Percentiles rank a stretch among this genome's conserved stretches.
These are phyloP conservation scores for Bryopsis sp. DNA, from an alignment of 139 green algal genomes.

Conservation along the genomic window DNA sequence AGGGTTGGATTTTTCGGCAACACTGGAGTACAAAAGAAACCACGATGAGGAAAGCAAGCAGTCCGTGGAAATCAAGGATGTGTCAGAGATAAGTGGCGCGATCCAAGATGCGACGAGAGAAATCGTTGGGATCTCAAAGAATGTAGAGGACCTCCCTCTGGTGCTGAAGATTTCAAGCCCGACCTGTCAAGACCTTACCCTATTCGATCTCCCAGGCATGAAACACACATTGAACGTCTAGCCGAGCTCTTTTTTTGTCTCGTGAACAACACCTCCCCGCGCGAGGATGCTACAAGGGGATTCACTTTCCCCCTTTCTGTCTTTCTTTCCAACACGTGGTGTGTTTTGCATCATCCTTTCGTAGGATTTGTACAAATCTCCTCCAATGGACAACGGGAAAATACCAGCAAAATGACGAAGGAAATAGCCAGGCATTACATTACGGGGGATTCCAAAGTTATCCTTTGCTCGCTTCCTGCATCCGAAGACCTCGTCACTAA, in stretches of 20 bases:
- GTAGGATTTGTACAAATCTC: too few relatives aligned
- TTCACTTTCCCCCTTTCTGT: too few relatives aligned
- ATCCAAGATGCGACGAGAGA: not conserved
- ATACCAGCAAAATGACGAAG: too few relatives aligned
- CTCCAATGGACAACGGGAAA: too few relatives aligned
- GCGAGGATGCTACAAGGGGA: too few relatives aligned
- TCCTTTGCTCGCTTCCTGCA: conserved; percentile 25
- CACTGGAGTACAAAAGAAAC: not conserved
- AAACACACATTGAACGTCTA: too few relatives aligned
- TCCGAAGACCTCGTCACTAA: conserved; percentile 38
- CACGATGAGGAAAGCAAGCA: not conserved
- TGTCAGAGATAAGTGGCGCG: not conserved
- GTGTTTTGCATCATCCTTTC: too few relatives aligned
- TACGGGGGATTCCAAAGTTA: conserved; percentile 10
- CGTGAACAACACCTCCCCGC: too few relatives aligned
- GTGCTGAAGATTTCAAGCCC: not conserved
- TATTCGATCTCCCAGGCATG: conserved; percentile 3
- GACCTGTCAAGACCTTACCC: not conserved
- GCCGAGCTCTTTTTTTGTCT: too few relatives aligned
- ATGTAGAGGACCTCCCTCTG: not conserved
- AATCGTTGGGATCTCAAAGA: not conserved
- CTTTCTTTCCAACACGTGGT: too few relatives aligned
- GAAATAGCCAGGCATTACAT: not conserved
- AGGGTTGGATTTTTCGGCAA: not conserved
- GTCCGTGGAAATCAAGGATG: not conserved